These are phyloP conservation scores for Fusarium odoratissimum DNA, from an alignment of 2,329 filamentous ascomycete species.

Conservation along the genomic window DNA sequence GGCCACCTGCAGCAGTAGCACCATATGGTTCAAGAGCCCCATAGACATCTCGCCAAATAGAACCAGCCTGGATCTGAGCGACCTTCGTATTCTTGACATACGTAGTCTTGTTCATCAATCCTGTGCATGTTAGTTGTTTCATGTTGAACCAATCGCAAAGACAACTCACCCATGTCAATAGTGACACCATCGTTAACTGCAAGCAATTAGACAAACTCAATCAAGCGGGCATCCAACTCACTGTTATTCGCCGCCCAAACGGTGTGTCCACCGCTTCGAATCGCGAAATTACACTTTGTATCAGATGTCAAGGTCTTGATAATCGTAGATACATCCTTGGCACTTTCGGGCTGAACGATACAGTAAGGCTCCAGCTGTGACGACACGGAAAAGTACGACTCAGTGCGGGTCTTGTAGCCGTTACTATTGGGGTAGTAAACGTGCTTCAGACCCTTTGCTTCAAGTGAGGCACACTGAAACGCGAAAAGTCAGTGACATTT, in stretches of 20 bases:
- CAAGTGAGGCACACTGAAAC: conserved; percentile 19
- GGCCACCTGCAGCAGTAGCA: conserved; percentile 14
- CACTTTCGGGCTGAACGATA: conserved; percentile 39
- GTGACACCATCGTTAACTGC: conserved; percentile 19
- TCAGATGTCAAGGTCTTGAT: neutral
- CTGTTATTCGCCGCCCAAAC: conserved; percentile 24
- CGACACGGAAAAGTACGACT: conserved; percentile 43
- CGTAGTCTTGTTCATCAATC: conserved; percentile 21
- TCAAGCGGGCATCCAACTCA: neutral
- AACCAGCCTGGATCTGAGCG: conserved; percentile 9
- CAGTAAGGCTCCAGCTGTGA: conserved; percentile 39
- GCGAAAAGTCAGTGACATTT: neutral
- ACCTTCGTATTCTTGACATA: conserved; percentile 14
- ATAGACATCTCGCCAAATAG: conserved; percentile 17
- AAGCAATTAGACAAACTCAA: neutral
- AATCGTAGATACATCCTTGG: conserved; percentile 40
- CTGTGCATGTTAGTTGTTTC: neutral
- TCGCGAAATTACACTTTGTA: conserved; percentile 9
- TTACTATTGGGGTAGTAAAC: conserved; percentile 18
- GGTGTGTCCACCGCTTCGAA: conserved; percentile 15
- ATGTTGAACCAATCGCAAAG: neutral
- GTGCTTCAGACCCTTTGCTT: conserved; percentile 22
- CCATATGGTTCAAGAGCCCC: conserved; percentile 4
- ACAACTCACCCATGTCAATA: conserved; percentile 8
- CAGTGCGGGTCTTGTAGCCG: conserved; percentile 29